These are phyloP conservation scores for Stygiomarasmius scandens DNA, from an alignment of 1,284 basidiomycete species.

Conservation along the genomic window DNA sequence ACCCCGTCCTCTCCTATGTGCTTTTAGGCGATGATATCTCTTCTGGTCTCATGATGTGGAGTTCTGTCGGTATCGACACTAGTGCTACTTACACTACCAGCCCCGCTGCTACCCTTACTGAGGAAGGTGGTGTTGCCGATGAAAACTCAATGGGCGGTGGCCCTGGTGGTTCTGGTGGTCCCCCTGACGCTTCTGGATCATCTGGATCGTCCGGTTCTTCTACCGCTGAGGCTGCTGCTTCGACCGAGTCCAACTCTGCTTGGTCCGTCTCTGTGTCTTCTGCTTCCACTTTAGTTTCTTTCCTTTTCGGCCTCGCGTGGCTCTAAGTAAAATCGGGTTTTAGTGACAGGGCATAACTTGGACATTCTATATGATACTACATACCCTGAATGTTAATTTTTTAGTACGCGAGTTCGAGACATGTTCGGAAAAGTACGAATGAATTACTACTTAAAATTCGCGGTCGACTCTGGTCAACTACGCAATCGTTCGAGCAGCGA, in stretches of 20 bases:
- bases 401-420: no score
- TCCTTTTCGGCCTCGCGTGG: not conserved
- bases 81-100: conserved; percentile 11
- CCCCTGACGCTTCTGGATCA: not conserved
- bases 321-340: no score
- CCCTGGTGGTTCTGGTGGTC: not conserved
- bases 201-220: not conserved
- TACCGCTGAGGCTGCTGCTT: no score
- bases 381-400: no score
- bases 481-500: no score
- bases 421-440: no score
- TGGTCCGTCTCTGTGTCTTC: not conserved
- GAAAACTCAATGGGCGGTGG: not conserved
- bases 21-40: conserved; percentile 18
- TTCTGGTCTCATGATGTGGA: conserved; percentile 23
- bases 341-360: no score
- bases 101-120: conserved; percentile 16
- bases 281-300: not conserved
- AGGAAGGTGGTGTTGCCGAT: conserved; percentile 17
- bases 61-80: conserved; percentile 20
- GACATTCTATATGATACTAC: no score
- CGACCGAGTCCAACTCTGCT: not conserved
- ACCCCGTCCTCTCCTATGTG: conserved; percentile 21
- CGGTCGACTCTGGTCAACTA: no score
- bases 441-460: no score